phyloP scores from a whole-genome alignment of 2,329 filamentous ascomycete genomes.

The Amphichorda felina region DNA sequence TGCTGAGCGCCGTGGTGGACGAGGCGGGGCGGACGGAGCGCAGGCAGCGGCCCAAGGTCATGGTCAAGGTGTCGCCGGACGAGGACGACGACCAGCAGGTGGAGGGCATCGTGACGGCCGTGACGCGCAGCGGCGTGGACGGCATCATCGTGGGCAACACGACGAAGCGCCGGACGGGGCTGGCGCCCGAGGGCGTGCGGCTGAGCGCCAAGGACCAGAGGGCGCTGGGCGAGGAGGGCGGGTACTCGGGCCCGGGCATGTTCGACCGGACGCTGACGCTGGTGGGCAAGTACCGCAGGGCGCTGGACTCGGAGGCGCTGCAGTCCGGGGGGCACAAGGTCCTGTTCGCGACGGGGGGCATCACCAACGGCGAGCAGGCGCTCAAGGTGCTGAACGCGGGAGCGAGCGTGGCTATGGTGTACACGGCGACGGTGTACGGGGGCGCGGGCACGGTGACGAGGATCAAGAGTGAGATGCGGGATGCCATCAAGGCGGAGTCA shows the following conservation, averaged over 20 bases:
- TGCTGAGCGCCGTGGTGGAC: constrained; percentile 71
- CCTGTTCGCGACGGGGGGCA: constrained; percentile 88
- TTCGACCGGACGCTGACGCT: constrained; percentile 70
- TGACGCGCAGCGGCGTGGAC: constrained; percentile 76
- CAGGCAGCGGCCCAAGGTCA: constrained; percentile 57
- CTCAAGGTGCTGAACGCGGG: constrained; percentile 74
- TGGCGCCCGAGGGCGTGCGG: constrained; percentile 53
- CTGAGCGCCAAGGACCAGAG: constrained; percentile 55
- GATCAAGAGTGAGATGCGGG: constrained; percentile 52
- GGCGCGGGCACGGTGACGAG: constrained; percentile 52
- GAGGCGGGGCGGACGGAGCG: constrained; percentile 60
- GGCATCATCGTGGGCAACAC: constrained; percentile 97
- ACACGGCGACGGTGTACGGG: constrained; percentile 62
- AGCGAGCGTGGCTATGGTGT: constrained; percentile 83
- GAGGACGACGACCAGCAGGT: constrained; percentile 81
- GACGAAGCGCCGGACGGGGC: constrained; percentile 66
- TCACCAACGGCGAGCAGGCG: constrained; percentile 80
- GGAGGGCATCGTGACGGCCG: constrained; percentile 75
- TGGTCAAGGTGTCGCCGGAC: constrained; percentile 97
- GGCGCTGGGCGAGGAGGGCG: constrained; percentile 65
- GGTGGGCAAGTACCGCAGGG: constrained; percentile 65
- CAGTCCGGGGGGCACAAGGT: constrained; percentile 48
- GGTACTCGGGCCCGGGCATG: constrained; percentile 83
- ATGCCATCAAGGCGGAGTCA: constrained; percentile 16
- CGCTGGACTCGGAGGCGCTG: constrained; percentile 42